Conservation (phyloP, 2,329 filamentous ascomycete genomes). For the Sodiomyces alkalinus region DNA sequence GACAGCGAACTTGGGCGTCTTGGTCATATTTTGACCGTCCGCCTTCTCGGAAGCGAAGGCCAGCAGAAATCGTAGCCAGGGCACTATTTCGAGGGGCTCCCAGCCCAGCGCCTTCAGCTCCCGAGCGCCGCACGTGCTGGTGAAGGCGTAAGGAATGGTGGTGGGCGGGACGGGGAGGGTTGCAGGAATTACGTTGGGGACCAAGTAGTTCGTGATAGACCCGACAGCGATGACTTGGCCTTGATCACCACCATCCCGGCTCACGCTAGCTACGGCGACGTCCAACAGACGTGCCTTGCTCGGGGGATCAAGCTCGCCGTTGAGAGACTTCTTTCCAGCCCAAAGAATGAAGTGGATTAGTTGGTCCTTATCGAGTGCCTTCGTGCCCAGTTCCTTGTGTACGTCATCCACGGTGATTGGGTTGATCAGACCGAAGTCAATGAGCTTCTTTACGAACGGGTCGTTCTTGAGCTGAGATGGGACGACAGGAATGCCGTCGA, state of each 20-base stretch:
- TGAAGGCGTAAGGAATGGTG: conserved; percentile 76
- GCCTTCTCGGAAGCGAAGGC: conserved; percentile 44
- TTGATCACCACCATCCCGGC: conserved; percentile 38
- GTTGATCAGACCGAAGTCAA: conserved; percentile 73
- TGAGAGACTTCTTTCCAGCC: conserved; percentile 57
- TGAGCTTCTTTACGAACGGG: conserved; percentile 66
- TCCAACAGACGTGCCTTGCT: conserved; percentile 59
- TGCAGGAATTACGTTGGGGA: conserved; percentile 63
- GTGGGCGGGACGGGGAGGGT: conserved; percentile 65
- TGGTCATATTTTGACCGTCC: conserved; percentile 54
- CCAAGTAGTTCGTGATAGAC: conserved; percentile 60
- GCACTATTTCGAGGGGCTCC: conserved; percentile 68
- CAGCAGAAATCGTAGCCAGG: conserved; percentile 76
- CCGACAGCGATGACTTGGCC: conserved; percentile 65
- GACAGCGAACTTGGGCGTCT: conserved; percentile 56
- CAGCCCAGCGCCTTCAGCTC: conserved; percentile 75
- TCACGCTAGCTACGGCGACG: conserved; percentile 60
- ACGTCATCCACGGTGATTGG: conserved; percentile 82
- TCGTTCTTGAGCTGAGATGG: conserved; percentile 59
- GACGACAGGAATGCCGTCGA: conserved; percentile 77
- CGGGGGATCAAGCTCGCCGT: conserved; percentile 54
- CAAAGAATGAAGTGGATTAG: conserved; percentile 73
- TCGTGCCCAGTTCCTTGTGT: conserved; percentile 64
- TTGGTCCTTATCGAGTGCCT: conserved; percentile 66
- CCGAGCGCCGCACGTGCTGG: conserved; percentile 46